phyloP scores from a whole-genome alignment of 768 basidiomycete species.

The Termitomyces sp. region DNA sequence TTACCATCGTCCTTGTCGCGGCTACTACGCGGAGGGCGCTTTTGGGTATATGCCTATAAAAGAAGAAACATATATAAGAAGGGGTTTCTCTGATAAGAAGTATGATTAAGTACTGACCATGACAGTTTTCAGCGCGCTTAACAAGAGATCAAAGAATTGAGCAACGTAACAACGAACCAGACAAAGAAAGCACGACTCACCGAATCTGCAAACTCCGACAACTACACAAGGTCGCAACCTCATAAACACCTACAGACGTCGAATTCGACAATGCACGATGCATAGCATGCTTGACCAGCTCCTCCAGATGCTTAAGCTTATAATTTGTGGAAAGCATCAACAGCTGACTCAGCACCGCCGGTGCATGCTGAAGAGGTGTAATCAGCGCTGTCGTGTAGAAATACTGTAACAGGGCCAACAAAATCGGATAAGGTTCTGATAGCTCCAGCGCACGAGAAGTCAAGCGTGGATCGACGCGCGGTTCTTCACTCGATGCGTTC shows the following conservation, averaged over 20 bases:
- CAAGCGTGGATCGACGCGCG: constrained; percentile 72
- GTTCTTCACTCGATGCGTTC: constrained; percentile 41
- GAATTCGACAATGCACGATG: constrained; percentile 82
- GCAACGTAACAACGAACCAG: constrained; percentile 7
- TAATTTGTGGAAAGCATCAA: constrained; percentile 84
- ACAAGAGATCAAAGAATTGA: constrained; percentile 15
- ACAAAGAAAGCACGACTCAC: constrained; percentile 32
- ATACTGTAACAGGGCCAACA: constrained; percentile 88
- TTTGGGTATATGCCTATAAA: constrained; percentile 73
- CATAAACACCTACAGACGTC: constrained; percentile 89
- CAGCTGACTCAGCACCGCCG: constrained; percentile 85
- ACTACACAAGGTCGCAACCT: constrained; percentile 89
- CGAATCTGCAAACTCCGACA: constrained; percentile 88
- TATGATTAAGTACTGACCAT: constrained; percentile 50
- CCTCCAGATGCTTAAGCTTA: constrained; percentile 67
- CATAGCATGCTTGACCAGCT: constrained; percentile 90
- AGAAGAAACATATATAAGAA: constrained; percentile 6
- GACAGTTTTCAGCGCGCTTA: constrained; percentile 75
- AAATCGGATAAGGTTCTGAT: constrained; percentile 88
- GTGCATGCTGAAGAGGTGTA: constrained; percentile 89
- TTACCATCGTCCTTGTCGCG: constrained; percentile 45
- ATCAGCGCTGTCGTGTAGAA: constrained; percentile 84
- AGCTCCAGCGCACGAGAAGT: constrained; percentile 77
- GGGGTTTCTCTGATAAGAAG: not conserved
- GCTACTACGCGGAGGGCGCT: constrained; percentile 56